These are phyloP conservation scores for Malus hybrid DNA, from an alignment of 331 rosid species.

Conservation along the genomic window DNA sequence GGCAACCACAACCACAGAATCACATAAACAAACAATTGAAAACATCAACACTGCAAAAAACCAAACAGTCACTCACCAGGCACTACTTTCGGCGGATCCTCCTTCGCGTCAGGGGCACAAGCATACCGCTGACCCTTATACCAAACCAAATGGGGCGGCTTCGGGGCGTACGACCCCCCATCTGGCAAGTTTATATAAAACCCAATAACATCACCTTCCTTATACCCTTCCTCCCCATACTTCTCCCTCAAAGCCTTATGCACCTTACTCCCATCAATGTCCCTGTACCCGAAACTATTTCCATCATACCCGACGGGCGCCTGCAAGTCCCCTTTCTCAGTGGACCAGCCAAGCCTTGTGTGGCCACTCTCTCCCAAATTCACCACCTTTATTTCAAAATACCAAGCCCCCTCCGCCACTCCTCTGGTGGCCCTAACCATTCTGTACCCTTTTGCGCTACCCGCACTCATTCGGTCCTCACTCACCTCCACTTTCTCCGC, in stretches of 20 bases:
- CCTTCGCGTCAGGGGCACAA: slow-evolving; percentile 56
- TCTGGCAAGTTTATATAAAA: slow-evolving; percentile 78
- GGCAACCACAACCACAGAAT: neutral
- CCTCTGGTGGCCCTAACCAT: slow-evolving; percentile 96
- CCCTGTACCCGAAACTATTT: slow-evolving; percentile 83
- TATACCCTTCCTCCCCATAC: slow-evolving; percentile 85
- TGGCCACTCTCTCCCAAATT: slow-evolving; percentile 76
- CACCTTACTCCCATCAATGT: slow-evolving; percentile 91
- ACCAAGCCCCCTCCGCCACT: slow-evolving; percentile 88
- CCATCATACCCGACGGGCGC: slow-evolving; percentile 94
- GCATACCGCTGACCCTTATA: slow-evolving; percentile 81
- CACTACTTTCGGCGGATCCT: slow-evolving; percentile 67
- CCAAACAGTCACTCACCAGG: slow-evolving; percentile 52
- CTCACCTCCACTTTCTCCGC: slow-evolving; percentile 91
- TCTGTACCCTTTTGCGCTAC: slow-evolving; percentile 90
- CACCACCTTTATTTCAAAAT: slow-evolving; percentile 71
- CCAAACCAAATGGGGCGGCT: slow-evolving; percentile 60
- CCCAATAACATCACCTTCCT: slow-evolving; percentile 90
- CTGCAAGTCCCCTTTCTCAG: slow-evolving; percentile 91
- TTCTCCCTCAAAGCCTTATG: slow-evolving; percentile 87
- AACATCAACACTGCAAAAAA: slow-evolving; percentile 1
- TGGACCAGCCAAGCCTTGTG: slow-evolving; percentile 87
- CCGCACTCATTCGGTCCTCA: slow-evolving; percentile 77
- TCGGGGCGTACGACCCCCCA: slow-evolving; percentile 67
- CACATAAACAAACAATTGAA: slow-evolving; percentile 1